A percentile compares a stretch with the other conserved stretches of the same genome.
phyloP scores from a whole-genome alignment of 495 filamentous ascomycete genomes.

The Pseudoneurospora amorphoporcata region DNA sequence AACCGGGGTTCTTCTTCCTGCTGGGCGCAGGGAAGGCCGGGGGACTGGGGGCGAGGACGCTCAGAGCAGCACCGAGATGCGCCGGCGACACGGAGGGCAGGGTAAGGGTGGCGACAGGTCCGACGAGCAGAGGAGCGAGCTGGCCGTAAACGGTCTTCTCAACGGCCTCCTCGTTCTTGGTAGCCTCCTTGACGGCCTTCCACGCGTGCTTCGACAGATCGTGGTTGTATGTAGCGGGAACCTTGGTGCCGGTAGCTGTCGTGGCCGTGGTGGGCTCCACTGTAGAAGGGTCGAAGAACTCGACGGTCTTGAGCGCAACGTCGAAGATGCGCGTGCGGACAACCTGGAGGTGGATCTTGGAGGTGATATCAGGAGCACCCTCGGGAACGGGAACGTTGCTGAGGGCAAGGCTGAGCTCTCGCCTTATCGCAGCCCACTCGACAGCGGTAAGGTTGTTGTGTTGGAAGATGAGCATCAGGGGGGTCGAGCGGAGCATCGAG shows the following conservation, averaged over 20 bases:
- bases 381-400: slow-evolving; percentile 37
- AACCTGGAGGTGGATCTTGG: slow-evolving; percentile 63
- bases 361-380: slow-evolving; percentile 17
- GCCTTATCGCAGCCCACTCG: slow-evolving; percentile 80
- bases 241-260: slow-evolving; percentile 31
- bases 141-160: slow-evolving; percentile 41
- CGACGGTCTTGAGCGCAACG: slow-evolving; percentile 70
- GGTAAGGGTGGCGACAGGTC: slow-evolving; percentile 68
- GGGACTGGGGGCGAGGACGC: slow-evolving; percentile 59
- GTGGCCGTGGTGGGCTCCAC: slow-evolving; percentile 12
- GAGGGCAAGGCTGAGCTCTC: slow-evolving; percentile 66
- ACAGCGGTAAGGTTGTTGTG: slow-evolving; percentile 86
- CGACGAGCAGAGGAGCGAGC: slow-evolving; percentile 66
- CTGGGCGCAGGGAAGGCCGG: slow-evolving; percentile 67
- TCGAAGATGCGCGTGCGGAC: slow-evolving; percentile 84
- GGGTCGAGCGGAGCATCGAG: slow-evolving; percentile 79
- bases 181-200: slow-evolving; percentile 42
- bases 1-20: slow-evolving; percentile 62
- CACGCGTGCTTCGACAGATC: slow-evolving; percentile 64
- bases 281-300: slow-evolving; percentile 63
- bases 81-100: slow-evolving; percentile 74
- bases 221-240: slow-evolving; percentile 45
- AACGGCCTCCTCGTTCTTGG: slow-evolving; percentile 20
- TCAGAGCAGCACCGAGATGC: slow-evolving; percentile 69
- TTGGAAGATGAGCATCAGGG: slow-evolving; percentile 86